phyloP scores from a whole-genome alignment of 2,329 filamentous ascomycete species.

The Diaporthe ampelina region DNA sequence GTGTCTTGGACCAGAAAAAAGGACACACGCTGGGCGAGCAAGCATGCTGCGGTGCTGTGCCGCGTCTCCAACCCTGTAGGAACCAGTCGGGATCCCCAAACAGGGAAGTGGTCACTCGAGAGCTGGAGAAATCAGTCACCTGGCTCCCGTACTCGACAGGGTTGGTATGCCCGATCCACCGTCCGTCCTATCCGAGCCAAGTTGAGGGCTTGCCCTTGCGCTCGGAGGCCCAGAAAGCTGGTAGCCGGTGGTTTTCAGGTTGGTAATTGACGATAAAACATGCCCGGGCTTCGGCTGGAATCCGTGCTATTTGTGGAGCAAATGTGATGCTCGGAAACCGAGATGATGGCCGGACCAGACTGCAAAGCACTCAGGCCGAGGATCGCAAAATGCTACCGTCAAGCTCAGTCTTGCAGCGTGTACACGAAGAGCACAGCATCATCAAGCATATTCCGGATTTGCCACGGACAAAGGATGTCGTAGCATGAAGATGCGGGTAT shows the following conservation, averaged over 20 bases:
- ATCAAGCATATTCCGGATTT: neutral
- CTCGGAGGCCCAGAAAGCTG: neutral
- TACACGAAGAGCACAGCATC: conserved; percentile 4
- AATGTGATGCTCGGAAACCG: neutral
- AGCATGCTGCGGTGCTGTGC: neutral
- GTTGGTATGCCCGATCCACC: conserved; percentile 14
- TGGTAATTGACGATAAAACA: neutral
- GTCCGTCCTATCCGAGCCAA: conserved; percentile 29
- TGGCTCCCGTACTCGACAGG: conserved; percentile 11
- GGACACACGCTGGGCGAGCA: neutral
- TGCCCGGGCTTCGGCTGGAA: neutral
- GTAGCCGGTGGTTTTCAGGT: too few species aligned
- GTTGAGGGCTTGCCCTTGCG: neutral
- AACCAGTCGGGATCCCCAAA: conserved; percentile 30
- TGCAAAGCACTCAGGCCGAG: neutral
- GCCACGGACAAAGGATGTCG: neutral
- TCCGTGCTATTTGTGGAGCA: neutral
- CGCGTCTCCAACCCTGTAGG: neutral
- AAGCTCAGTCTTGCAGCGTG: neutral
- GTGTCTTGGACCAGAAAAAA: neutral
- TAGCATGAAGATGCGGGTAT: neutral
- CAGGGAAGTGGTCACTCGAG: conserved; percentile 22
- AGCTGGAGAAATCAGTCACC: conserved; percentile 19
- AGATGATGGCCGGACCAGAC: neutral
- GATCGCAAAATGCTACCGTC: conserved; percentile 28